A percentile compares a stretch with the other conserved stretches of the same genome.
Conservation (phyloP, 345 rosid genomes). For the Noccaea caerulescens region DNA sequence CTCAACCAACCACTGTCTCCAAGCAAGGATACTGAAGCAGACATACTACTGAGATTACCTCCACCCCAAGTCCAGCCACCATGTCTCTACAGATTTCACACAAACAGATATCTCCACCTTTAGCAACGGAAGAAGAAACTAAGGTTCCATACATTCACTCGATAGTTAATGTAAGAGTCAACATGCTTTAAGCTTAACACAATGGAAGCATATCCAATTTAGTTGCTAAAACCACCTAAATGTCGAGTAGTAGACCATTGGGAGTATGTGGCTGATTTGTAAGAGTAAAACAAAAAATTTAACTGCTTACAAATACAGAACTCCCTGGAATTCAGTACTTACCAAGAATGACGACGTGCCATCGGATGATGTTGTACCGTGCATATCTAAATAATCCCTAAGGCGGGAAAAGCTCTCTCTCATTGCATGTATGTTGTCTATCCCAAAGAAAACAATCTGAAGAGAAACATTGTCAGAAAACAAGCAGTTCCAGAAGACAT, state of each 20-base stretch:
- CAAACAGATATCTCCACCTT: slow-evolving; percentile 24
- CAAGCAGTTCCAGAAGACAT: slow-evolving; percentile 25
- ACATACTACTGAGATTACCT: slow-evolving; percentile 99
- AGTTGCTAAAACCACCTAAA: slow-evolving; percentile 24
- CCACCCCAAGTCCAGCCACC: slow-evolving; percentile 99
- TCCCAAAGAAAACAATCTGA: slow-evolving; percentile 96
- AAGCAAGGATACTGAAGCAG: slow-evolving; percentile 96
- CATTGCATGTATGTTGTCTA: slow-evolving; percentile 99
- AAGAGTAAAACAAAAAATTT: neutral
- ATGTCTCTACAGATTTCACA: slow-evolving; percentile 72
- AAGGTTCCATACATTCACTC: slow-evolving; percentile 22
- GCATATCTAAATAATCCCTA: slow-evolving; percentile 94
- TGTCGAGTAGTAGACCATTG: slow-evolving; percentile 1
- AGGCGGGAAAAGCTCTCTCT: slow-evolving; percentile 96
- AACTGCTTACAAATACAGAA: slow-evolving; percentile 18
- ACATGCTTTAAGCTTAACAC: slow-evolving; percentile 18
- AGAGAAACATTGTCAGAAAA: slow-evolving; percentile 28
- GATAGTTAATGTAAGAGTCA: slow-evolving; percentile 27
- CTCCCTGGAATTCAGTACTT: slow-evolving; percentile 41
- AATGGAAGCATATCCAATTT: slow-evolving; percentile 18
- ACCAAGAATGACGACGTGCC: slow-evolving; percentile 97
- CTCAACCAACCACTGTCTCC: slow-evolving; percentile 99
- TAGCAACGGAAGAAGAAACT: slow-evolving; percentile 21
- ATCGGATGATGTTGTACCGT: slow-evolving; percentile 93
- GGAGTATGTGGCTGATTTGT: slow-evolving; percentile 3